Evolutionary conservation across 1,284 basidiomycete genomes (phyloP).

Genomic region (Malassezia pachydermatis): DNA sequence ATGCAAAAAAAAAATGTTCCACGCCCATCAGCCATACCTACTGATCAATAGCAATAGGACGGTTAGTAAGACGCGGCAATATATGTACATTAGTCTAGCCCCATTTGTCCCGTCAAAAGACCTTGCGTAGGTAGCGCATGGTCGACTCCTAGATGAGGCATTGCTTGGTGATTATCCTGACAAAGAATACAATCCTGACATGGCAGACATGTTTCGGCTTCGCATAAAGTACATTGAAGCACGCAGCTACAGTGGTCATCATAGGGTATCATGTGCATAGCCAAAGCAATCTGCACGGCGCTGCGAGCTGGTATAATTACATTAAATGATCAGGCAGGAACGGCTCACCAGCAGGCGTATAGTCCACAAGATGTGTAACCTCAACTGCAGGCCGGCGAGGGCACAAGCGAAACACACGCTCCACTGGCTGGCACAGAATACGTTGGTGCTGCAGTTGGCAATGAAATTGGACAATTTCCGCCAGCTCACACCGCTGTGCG

Average conservation of each 20-base stretch:
- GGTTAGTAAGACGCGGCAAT: constrained; percentile 18
- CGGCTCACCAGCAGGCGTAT: constrained; percentile 22
- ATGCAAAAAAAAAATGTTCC: constrained; percentile 6
- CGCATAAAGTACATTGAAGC: background rate
- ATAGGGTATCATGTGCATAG: too few species aligned
- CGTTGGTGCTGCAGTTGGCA: constrained; percentile 24
- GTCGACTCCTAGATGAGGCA: constrained; percentile 18
- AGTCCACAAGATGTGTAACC: constrained; percentile 34
- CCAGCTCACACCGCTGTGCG: constrained; percentile 20
- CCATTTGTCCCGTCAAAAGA: constrained; percentile 18
- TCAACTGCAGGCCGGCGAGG: constrained; percentile 27
- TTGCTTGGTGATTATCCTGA: background rate
- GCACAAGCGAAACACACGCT: constrained; percentile 30
- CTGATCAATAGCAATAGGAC: constrained; percentile 9
- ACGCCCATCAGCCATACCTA: constrained; percentile 17
- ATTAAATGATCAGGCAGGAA: constrained; percentile 22
- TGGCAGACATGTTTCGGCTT: background rate
- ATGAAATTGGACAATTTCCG: constrained; percentile 29
- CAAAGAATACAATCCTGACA: background rate
- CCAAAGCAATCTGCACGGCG: too few species aligned
- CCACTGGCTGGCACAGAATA: constrained; percentile 30
- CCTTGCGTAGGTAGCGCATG: constrained; percentile 9
- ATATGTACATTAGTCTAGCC: constrained; percentile 8
- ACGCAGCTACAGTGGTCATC: too few species aligned
- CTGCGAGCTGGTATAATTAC: constrained; percentile 19